A percentile compares a stretch with the other conserved stretches of the same genome.
Conservation (phyloP, 78 protist genomes). For the Cavenderia fasciculata region DNA sequence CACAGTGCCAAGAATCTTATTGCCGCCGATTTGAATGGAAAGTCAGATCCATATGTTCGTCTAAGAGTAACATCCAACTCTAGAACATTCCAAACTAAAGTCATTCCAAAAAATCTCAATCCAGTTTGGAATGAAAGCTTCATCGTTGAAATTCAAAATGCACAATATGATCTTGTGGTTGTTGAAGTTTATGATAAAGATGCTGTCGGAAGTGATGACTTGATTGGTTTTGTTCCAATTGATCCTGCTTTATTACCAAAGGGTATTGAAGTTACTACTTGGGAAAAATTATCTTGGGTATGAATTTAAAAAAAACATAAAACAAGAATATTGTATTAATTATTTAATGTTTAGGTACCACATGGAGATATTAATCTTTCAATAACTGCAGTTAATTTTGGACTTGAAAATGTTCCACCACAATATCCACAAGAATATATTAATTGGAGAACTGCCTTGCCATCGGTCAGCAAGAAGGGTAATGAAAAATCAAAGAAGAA, state of each 20-base stretch:
- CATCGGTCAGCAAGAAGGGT: constrained; percentile 47
- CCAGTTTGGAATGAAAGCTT: constrained; percentile 29
- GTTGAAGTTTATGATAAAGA: constrained; percentile 59
- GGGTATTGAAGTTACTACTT: constrained; percentile 26
- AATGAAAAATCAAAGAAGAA: constrained; percentile 40
- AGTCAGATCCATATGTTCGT: constrained; percentile 14
- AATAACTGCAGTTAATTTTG: constrained; percentile 57
- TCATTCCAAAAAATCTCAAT: constrained; percentile 14
- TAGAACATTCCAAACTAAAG: neutral
- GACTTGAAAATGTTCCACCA: constrained; percentile 31
- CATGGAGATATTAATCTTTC: constrained; percentile 52
- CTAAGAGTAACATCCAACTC: neutral
- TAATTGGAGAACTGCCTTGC: neutral
- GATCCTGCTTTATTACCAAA: constrained; percentile 48
- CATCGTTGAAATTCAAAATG: constrained; percentile 3
- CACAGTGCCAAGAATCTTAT: neutral
- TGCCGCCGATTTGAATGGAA: constrained; percentile 29
- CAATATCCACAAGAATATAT: constrained; percentile 14
- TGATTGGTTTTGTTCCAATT: constrained; percentile 44
- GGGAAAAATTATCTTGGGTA: neutral
- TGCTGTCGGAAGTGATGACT: constrained; percentile 29
- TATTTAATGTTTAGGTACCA: too few species aligned
- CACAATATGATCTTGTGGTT: constrained; percentile 1
- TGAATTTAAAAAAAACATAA: too few species aligned
- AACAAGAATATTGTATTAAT: too few species aligned